Evolutionary conservation across 75 land plant genomes (phyloP).

Genomic region (Sequoia sempervirens): DNA sequence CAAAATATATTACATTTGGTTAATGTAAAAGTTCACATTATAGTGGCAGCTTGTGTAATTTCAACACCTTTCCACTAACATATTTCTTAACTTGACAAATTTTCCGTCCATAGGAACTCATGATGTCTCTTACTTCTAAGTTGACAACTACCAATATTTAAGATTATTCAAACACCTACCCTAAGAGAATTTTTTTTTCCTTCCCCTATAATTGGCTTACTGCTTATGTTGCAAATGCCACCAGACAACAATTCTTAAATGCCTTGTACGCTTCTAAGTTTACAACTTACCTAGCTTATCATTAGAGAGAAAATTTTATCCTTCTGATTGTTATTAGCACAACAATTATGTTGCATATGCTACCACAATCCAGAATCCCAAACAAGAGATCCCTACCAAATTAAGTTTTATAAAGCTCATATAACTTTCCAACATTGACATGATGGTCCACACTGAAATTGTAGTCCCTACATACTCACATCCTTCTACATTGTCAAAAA

Average conservation of each 20-base stretch:
- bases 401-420: background rate
- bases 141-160: background rate
- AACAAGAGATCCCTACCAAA: background rate
- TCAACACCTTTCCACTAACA: background rate
- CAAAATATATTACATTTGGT: background rate
- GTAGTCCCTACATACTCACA: background rate
- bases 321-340: background rate
- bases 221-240: background rate
- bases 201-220: background rate
- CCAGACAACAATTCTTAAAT: background rate
- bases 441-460: too few species aligned
- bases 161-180: background rate
- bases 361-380: background rate
- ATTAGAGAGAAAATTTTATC: background rate
- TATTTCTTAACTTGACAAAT: background rate
- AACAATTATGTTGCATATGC: background rate
- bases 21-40: background rate
- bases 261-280: background rate
- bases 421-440: background rate
- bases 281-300: background rate
- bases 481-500: background rate
- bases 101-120: background rate
- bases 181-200: background rate
- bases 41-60: background rate
- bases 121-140: background rate